Evolutionary conservation across 768 basidiomycete species (phyloP), one percentile per base, ranked within the genome.

Genomic region (Paxillus involutus): DNA sequence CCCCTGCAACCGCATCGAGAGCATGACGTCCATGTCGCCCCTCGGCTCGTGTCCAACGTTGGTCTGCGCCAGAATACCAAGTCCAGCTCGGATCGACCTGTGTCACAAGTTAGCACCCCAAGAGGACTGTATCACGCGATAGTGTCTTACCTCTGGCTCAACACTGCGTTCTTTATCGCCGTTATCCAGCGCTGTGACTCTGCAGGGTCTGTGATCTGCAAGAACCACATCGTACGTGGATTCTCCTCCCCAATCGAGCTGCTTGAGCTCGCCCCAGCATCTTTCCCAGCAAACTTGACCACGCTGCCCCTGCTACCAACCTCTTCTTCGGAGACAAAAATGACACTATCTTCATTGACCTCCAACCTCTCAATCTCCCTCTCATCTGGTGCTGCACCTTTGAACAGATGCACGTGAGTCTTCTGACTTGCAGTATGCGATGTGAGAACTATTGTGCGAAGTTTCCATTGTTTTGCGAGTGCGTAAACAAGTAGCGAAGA

Each of bases 11-110:
- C 85, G 84, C 77, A 91, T 89, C 30, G 87, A 86, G 35, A 91
- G 76, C 81, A 90, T 88, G 44, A 91, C 89, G 64, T 91, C 89
- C 75, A 91, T 81, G 63, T 91, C 89, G 6, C 89, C 89, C 44
- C 84, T 77, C 19, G 88, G 88, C 56, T 89, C 89, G 26, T 79
- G 72, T 14, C 73, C 74, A 19, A 76, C 72, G 3, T 72, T 60
- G 19, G 71, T 70, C 39, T 71, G 71, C 0, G 76, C 64, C 26
- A 81, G 70, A 21, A 75, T 69, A 33, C 81, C 80, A 12, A 91
- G 68, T 14, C 89, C 89, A 9, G 84, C 87, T 19, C 86, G 85
- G 26, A 87, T 72, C 37, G 87, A 83, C 60, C 89, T 91, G 54
- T 2, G 6, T 3, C 3, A 43, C 13, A 29, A 19, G 35, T 65